These are phyloP conservation scores for Solanum chiquidenum DNA, from an alignment of 257 asterid genomes.

Conservation along the genomic window DNA sequence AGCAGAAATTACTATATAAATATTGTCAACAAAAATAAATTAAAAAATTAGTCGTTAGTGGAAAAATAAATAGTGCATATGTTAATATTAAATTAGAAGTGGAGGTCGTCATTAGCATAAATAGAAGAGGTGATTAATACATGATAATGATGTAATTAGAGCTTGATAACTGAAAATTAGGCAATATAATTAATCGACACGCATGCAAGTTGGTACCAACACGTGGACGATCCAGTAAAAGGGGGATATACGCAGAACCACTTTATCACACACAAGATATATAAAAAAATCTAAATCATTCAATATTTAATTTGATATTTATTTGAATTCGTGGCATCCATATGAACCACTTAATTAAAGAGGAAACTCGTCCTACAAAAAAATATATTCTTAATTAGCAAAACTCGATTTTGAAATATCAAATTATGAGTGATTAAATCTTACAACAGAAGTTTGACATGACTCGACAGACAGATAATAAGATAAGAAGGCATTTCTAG, in stretches of 20 bases:
- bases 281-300: not conserved
- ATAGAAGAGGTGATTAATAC: constrained; percentile 6
- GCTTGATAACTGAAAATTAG: constrained; percentile 26
- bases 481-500: not conserved
- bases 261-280: not conserved
- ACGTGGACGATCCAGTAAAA: not conserved
- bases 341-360: not conserved
- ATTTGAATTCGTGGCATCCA: not conserved
- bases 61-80: not conserved
- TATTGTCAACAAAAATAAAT: not conserved
- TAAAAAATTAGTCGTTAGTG: not conserved
- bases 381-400: not conserved
- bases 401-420: not conserved
- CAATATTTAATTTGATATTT: not conserved
- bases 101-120: not conserved
- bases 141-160: constrained; percentile 20
- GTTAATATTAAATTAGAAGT: not conserved
- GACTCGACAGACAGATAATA: not conserved
- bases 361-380: not conserved
- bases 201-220: not conserved
- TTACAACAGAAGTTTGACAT: not conserved
- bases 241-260: not conserved
- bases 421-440: not conserved
- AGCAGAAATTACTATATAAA: not conserved
- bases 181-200: constrained; percentile 42